These are phyloP conservation scores for Termitomyces sp. DNA, from an alignment of 768 basidiomycete species.

Conservation along the genomic window DNA sequence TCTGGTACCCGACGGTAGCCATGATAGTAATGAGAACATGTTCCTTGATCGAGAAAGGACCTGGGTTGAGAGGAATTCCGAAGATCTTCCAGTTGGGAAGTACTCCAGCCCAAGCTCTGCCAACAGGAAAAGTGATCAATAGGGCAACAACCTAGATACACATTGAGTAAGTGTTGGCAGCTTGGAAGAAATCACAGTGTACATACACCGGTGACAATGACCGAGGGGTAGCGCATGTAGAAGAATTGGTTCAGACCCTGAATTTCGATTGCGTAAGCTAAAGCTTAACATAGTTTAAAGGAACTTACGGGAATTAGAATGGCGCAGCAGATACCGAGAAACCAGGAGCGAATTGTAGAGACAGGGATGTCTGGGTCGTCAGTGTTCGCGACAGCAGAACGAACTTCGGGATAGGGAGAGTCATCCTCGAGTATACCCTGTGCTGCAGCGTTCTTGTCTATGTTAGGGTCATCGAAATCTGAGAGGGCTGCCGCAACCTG, in stretches of 20 bases:
- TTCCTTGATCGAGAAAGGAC: conserved; percentile 73
- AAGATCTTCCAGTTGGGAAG: conserved; percentile 49
- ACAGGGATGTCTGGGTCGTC: conserved; percentile 62
- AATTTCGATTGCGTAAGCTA: background rate
- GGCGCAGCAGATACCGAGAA: conserved; percentile 66
- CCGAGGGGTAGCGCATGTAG: conserved; percentile 70
- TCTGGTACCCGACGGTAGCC: conserved; percentile 32
- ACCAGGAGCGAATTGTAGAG: conserved; percentile 63
- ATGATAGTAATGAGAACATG: conserved; percentile 59
- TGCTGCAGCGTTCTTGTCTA: conserved; percentile 40
- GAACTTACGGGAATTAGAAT: conserved; percentile 48
- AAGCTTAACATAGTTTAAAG: background rate
- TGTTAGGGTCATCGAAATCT: conserved; percentile 51
- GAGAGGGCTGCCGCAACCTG: conserved; percentile 22
- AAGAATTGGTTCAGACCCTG: conserved; percentile 69
- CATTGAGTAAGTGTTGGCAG: background rate
- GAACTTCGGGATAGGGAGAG: conserved; percentile 69
- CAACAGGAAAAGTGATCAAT: conserved; percentile 61
- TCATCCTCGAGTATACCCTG: conserved; percentile 49
- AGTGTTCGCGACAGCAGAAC: conserved; percentile 63
- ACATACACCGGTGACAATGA: conserved; percentile 47
- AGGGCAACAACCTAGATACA: conserved; percentile 53
- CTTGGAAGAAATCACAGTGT: background rate
- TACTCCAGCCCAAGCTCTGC: conserved; percentile 50
- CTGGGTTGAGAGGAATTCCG: conserved; percentile 53